phyloP scores from a whole-genome alignment of 306 rosid species.

The Quercus dentata region DNA sequence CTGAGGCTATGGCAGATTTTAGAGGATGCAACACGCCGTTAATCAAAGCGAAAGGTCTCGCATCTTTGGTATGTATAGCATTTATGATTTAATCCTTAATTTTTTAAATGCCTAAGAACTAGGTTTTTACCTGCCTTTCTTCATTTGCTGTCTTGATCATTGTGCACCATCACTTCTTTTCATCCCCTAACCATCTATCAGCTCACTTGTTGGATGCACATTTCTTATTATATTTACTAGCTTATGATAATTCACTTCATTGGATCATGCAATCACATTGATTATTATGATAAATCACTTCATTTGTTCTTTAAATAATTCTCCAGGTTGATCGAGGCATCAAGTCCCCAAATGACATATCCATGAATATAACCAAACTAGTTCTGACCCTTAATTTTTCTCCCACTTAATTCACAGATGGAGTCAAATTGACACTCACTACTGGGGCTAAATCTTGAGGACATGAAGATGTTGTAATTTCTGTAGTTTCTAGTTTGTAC shows the following conservation, averaged over 20 bases:
- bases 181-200: constrained; percentile 1
- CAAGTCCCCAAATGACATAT: constrained; percentile 83
- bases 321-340: constrained; percentile 85
- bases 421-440: constrained; percentile 66
- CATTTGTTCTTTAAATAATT: not conserved
- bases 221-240: not conserved
- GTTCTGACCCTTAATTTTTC: constrained; percentile 47
- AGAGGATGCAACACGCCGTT: constrained; percentile 65
- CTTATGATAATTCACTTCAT: not conserved
- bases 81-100: constrained; percentile 14
- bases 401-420: constrained; percentile 66
- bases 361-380: constrained; percentile 80
- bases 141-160: not conserved
- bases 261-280: not conserved
- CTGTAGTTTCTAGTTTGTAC: not conserved
- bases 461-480: constrained; percentile 5
- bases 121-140: not conserved
- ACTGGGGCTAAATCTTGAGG: constrained; percentile 39
- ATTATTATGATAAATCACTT: not conserved
- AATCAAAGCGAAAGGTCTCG: constrained; percentile 61
- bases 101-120: not conserved
- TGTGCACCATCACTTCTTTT: not conserved
- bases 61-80: constrained; percentile 50
- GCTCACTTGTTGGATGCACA: constrained; percentile 10
- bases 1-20: constrained; percentile 67